Percentiles rank a stretch among this genome's conserved stretches.
These are phyloP conservation scores for Venturia effusa DNA, from an alignment of 2,329 filamentous ascomycete genomes.

Conservation along the genomic window DNA sequence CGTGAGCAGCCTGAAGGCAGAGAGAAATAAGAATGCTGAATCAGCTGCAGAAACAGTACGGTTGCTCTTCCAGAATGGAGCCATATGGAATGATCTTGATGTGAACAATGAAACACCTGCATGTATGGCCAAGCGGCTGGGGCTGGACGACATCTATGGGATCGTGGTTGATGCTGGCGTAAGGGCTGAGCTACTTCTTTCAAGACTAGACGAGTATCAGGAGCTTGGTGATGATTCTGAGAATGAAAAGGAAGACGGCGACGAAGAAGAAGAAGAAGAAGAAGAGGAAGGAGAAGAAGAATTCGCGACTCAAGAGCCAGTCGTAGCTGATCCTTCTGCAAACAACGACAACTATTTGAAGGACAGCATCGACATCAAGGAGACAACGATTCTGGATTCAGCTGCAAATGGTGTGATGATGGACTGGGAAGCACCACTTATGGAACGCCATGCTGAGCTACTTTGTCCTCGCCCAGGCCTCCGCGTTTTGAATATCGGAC, in stretches of 20 bases:
- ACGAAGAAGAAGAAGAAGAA: constrained; percentile 26
- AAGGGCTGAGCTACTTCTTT: constrained; percentile 77
- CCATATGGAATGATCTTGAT: constrained; percentile 96
- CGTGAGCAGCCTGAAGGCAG: constrained; percentile 18
- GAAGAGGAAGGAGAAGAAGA: constrained; percentile 11
- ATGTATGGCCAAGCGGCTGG: constrained; percentile 64
- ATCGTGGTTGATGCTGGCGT: constrained; percentile 83
- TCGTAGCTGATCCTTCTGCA: constrained; percentile 15
- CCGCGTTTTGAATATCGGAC: constrained; percentile 38
- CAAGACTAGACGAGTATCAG: constrained; percentile 72
- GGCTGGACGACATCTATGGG: constrained; percentile 61
- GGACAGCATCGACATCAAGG: constrained; percentile 36
- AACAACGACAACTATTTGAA: constrained; percentile 38
- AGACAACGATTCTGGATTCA: constrained; percentile 35
- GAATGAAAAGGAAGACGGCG: constrained; percentile 36
- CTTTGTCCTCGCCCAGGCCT: constrained; percentile 29
- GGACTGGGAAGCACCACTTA: constrained; percentile 41
- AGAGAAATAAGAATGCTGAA: constrained; percentile 28
- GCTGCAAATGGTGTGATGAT: constrained; percentile 43
- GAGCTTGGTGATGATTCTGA: constrained; percentile 50
- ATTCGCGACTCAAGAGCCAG: constrained; percentile 18
- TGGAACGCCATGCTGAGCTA: constrained; percentile 34
- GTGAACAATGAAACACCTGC: constrained; percentile 79
- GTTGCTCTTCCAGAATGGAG: constrained; percentile 74
- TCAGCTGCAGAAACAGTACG: constrained; percentile 57